phyloP scores from a whole-genome alignment of 139 green algal genomes.

The Mesostigma viride region DNA sequence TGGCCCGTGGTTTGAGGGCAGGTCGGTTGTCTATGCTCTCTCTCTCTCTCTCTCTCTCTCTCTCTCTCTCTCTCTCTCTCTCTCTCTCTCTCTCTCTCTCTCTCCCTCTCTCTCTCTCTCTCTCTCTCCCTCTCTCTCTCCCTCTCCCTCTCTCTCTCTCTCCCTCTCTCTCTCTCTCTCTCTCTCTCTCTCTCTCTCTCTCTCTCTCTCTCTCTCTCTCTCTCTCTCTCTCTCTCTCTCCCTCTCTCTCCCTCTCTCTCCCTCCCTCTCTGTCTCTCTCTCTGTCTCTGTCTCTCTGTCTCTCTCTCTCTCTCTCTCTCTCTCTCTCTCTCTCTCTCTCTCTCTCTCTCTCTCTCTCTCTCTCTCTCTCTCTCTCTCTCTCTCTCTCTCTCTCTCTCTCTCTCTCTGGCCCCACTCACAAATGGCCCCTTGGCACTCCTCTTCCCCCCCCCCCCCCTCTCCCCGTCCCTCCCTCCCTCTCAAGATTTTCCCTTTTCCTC shows the following conservation, averaged over 20 bases:
- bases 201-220: slow-evolving; percentile 5
- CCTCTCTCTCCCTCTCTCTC: neutral
- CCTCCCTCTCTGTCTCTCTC: neutral
- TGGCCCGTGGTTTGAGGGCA: neutral
- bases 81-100: slow-evolving; percentile 5
- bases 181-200: slow-evolving; percentile 5
- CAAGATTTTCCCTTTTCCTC: no score
- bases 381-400: neutral
- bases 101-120: slow-evolving; percentile 2
- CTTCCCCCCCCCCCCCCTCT: no score
- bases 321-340: slow-evolving; percentile 5
- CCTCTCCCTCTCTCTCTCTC: neutral
- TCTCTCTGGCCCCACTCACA: no score
- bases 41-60: slow-evolving; percentile 5
- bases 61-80: slow-evolving; percentile 5
- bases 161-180: slow-evolving; percentile 2
- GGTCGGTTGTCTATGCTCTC: slow-evolving; percentile 7
- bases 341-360: neutral
- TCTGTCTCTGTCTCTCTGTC: neutral
- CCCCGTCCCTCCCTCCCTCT: no score
- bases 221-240: slow-evolving; percentile 5
- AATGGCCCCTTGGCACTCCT: no score
- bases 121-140: slow-evolving; percentile 2
- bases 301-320: slow-evolving; percentile 5
- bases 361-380: neutral